Evolutionary conservation across 2,329 filamentous ascomycete species (phyloP).

Genomic region (Meredithiella fracta): DNA sequence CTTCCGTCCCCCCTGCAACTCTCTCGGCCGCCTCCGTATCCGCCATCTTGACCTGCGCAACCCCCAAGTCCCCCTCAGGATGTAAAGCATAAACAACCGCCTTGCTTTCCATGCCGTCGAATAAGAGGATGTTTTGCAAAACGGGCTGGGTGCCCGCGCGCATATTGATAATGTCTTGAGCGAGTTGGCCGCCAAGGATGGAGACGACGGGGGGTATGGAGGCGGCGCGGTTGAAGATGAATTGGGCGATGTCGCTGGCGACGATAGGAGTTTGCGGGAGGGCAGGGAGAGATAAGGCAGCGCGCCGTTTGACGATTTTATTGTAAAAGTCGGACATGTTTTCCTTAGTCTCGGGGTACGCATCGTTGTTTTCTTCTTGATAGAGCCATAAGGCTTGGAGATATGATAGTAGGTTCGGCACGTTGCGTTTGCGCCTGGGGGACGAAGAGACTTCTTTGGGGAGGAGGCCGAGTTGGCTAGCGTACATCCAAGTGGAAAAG

Average conservation of each 20-base stretch:
- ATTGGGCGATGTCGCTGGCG: conserved; percentile 55
- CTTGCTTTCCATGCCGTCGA: conserved; percentile 69
- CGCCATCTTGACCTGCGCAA: conserved; percentile 6
- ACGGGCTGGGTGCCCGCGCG: conserved; percentile 82
- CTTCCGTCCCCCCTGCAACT: background rate
- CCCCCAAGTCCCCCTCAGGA: conserved; percentile 36
- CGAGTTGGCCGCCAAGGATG: conserved; percentile 75
- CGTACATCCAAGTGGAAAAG: conserved; percentile 78
- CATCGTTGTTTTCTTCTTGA: background rate
- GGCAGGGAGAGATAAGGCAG: conserved; percentile 42
- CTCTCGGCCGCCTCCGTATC: conserved; percentile 5
- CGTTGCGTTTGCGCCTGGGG: conserved; percentile 48
- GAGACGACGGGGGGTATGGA: conserved; percentile 79
- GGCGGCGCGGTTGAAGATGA: conserved; percentile 69
- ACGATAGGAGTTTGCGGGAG: conserved; percentile 33
- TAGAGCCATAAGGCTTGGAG: conserved; percentile 63
- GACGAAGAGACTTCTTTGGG: conserved; percentile 50
- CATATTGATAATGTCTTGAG: conserved; percentile 95
- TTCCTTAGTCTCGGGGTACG: conserved; percentile 25
- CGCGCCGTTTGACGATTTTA: conserved; percentile 62
- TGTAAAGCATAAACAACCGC: conserved; percentile 71
- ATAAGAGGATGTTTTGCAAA: conserved; percentile 85
- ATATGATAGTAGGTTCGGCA: conserved; percentile 74
- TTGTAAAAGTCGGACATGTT: conserved; percentile 54
- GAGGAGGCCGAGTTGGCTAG: conserved; percentile 51